Base-by-base conservation (phyloP, 176 grass and related monocot species). In the Raddia distichophylla region DNA sequence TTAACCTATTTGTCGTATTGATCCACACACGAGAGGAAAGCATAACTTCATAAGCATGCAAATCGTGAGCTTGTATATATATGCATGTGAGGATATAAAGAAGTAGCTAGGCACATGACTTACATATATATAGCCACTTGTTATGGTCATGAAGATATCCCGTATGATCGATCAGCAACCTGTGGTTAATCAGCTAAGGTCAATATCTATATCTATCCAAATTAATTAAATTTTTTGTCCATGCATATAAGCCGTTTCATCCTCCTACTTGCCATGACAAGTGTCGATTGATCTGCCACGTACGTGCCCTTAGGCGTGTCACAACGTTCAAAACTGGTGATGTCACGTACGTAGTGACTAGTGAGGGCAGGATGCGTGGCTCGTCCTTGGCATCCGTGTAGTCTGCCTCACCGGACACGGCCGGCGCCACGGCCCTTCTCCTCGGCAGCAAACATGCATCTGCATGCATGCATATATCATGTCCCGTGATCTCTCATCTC, bases 261-360 rank as follows among this genome's bases (percentile, higher is more conserved):
- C 22, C 60, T 62, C 60, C 6, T 12, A 1, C 2, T 52, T 52
- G 22, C 45, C 12, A 7, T 6, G 60, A 66, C 76, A 78, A 64
- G 9, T 42, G 47, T 42, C 61, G 11, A 7, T 27, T 9, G 10
- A 60, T 64, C 32, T 3, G 8, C 49, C 27, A 14, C 61, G 22
- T 35, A 7, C 49, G 27, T 27, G 27, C 27, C 27, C 27, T 27
- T 27, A 27, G 27, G 27, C 27, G 27, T 27, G 27, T 27, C 27
- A 27, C 34, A 40, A 13, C 15, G 61, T 64, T 43, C 72, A 75
- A 75, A 75, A 44, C 34, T 8, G 53, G 17, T 58, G 72, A 75
- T 44, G 72, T 75, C 34, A 58, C 37, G 37, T 40, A 75, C 53
- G 71, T 18, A 16, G 20, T 73, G 18, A 34, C 27, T 27, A 27